Evolutionary conservation across 768 basidiomycete species (phyloP).

Genomic region (Macrolepiota dolichaula): DNA sequence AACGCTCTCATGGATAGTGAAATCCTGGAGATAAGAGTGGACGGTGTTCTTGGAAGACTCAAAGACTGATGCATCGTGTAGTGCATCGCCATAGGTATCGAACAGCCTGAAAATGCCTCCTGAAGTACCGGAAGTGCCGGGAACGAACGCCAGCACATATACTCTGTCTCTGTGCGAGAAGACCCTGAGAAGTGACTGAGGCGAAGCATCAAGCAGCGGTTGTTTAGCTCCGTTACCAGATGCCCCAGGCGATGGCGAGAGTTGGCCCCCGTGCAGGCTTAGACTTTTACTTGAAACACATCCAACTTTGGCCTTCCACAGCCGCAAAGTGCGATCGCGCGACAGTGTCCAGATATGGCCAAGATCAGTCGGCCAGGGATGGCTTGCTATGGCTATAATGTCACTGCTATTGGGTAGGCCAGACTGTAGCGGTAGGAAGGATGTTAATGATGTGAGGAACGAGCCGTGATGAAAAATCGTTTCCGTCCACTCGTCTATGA

Average conservation of each 20-base stretch:
- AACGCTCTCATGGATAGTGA: constrained; percentile 50
- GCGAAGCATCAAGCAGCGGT: constrained; percentile 54
- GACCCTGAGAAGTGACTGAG: constrained; percentile 62
- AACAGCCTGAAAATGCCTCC: constrained; percentile 82
- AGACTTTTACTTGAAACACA: constrained; percentile 65
- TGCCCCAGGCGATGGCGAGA: constrained; percentile 16
- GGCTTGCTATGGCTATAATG: constrained; percentile 68
- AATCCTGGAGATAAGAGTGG: constrained; percentile 77
- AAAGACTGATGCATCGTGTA: constrained; percentile 55
- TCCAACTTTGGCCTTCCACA: constrained; percentile 79
- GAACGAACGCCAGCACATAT: constrained; percentile 69
- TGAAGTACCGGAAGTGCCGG: constrained; percentile 59
- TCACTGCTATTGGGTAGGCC: constrained; percentile 46
- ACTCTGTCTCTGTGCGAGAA: constrained; percentile 52
- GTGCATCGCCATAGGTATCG: constrained; percentile 50
- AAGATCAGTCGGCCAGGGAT: constrained; percentile 74
- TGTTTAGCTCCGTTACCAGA: constrained; percentile 24
- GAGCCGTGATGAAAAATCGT: constrained; percentile 59
- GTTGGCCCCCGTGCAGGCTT: constrained; percentile 24
- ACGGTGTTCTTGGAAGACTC: constrained; percentile 58
- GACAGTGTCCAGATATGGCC: constrained; percentile 82
- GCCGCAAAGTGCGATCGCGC: constrained; percentile 76
- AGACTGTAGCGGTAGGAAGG: constrained; percentile 57
- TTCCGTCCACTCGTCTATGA: constrained; percentile 70
- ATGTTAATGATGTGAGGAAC: constrained; percentile 63